Base-by-base conservation (phyloP, 352 stramenopile genomes). In the Pythium angustatum region DNA sequence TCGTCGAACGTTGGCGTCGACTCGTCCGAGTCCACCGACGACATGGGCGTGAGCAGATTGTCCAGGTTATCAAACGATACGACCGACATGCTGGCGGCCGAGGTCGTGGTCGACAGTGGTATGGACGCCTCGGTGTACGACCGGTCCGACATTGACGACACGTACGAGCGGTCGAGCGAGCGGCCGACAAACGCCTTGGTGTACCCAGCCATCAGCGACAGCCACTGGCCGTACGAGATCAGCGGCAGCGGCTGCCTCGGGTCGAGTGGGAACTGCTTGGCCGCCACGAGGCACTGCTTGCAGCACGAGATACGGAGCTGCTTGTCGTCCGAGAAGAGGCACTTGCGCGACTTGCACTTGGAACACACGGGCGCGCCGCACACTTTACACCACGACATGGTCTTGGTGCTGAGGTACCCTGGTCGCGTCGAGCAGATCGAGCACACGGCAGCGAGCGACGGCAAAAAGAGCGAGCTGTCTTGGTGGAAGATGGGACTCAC, bases 241-340 rank as follows among this genome's bases (percentile, higher is more conserved):
- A 70, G 41, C 28, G 27, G 48, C 41, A 70, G 49, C 33, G 55
- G 63, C 21, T 47, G 17, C 15, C 43, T 12, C 15, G 64, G 64
- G 21, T 66, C 58, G 1, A 63, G 14, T 26, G 10, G 11, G 10
- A 62, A 28, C 3, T 62, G 12, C 41, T 54, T 51, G 7, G 64
- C 64, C 14, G 52, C 58, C 26, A 71, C 44, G 51, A 71, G 49
- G 28, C 64, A 71, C 44, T 71, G 47, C 43, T 71, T 71, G 52
- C 64, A 71, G 45, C 64, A 71, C 50, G 33, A 30, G 6, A 71
- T 45, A 1, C 30, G 40, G 33, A 71, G 50, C 51, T 71, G 62
- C 8, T 33, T 40, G 15, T 60, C 57, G 22, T 71, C 64, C 24
- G 58, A 55, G 19, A 71, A 52, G 34, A 71, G 31, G 38, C 54